These are phyloP conservation scores for Diospyros kaki DNA, from an alignment of 148 eudicot genomes.

Conservation along the genomic window DNA sequence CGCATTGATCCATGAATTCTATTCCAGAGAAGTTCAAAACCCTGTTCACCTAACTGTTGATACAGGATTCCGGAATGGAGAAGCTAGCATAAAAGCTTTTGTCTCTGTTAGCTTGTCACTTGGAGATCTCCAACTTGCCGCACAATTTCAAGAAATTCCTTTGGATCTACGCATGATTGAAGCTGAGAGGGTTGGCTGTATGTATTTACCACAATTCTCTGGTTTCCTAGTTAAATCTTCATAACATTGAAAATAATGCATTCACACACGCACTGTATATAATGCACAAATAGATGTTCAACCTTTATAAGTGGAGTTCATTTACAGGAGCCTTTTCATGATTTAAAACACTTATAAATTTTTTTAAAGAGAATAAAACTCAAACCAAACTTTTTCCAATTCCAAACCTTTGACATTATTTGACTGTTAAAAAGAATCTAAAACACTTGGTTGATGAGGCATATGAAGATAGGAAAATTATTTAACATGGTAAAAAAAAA, in stretches of 20 bases:
- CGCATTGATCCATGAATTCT: conserved; percentile 86
- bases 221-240: not conserved
- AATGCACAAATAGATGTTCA: not conserved
- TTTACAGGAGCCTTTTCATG: too few species aligned
- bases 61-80: conserved; percentile 70
- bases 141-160: conserved; percentile 94
- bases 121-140: conserved; percentile 87
- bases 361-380: too few species aligned
- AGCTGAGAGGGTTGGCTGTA: conserved; percentile 97
- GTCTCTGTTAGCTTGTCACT: conserved; percentile 71
- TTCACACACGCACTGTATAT: not conserved
- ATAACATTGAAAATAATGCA: not conserved
- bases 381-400: too few species aligned
- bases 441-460: too few species aligned
- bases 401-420: too few species aligned
- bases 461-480: too few species aligned
- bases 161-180: conserved; percentile 79
- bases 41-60: conserved; percentile 85
- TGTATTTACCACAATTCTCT: conserved; percentile 15
- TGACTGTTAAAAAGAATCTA: too few species aligned
- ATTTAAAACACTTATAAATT: too few species aligned
- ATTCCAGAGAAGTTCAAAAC: conserved; percentile 72
- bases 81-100: conserved; percentile 75
- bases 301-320: too few species aligned
- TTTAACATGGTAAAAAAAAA: too few species aligned